phyloP scores from a whole-genome alignment of 768 basidiomycete species.

The Tulasnella sp. region DNA sequence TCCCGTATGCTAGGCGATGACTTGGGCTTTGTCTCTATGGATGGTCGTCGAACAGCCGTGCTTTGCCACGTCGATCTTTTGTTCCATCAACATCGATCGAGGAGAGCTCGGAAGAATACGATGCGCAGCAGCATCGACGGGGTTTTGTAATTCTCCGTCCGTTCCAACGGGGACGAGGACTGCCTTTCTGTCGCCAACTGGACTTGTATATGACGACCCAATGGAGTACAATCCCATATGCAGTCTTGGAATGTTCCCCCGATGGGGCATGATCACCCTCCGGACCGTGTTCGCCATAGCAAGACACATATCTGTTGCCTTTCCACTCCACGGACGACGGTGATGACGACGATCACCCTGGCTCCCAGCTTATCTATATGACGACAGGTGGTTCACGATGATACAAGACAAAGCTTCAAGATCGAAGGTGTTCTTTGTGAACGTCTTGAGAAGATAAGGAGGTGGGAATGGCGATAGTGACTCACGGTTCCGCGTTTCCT shows the following conservation, averaged over 20 bases:
- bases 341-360: not conserved
- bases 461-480: not conserved
- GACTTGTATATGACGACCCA: not conserved
- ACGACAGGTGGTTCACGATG: not conserved
- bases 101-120: not conserved
- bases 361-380: not conserved
- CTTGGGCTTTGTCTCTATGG: not conserved
- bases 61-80: not conserved
- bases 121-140: not conserved
- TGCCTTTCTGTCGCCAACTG: not conserved
- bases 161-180: not conserved
- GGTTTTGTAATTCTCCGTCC: not conserved
- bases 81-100: not conserved
- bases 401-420: not conserved
- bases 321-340: not conserved
- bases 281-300: not conserved
- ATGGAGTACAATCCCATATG: not conserved
- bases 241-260: not conserved
- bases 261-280: not conserved
- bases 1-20: not conserved
- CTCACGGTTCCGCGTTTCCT: not conserved
- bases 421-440: not conserved
- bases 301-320: not conserved
- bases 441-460: not conserved
- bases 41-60: not conserved